Percentiles rank a stretch among this genome's conserved stretches.
These are phyloP conservation scores for Glebionis coronaria DNA, from an alignment of 129 eudicot species.

Conservation along the genomic window DNA sequence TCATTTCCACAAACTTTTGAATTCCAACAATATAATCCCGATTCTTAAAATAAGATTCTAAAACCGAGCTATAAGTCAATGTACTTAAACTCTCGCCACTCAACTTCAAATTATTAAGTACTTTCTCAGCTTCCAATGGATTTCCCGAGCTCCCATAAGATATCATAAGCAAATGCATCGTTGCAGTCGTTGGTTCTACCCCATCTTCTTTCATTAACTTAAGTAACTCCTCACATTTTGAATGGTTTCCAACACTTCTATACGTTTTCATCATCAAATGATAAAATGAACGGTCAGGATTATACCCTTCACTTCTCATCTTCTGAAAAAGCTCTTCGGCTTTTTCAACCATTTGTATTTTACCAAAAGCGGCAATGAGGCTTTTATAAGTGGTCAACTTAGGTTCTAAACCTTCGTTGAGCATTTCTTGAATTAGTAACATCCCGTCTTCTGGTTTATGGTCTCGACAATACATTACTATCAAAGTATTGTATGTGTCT, in stretches of 20 bases:
- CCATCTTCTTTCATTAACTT: slow-evolving; percentile 60
- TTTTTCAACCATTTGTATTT: slow-evolving; percentile 58
- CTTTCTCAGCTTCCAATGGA: slow-evolving; percentile 85
- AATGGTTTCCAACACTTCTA: slow-evolving; percentile 55
- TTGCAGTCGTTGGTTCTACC: slow-evolving; percentile 65
- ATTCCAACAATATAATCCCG: slow-evolving; percentile 56
- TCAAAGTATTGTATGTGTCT: slow-evolving; percentile 74
- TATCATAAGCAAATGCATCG: slow-evolving; percentile 91
- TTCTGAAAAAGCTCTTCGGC: slow-evolving; percentile 75
- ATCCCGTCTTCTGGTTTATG: slow-evolving; percentile 76
- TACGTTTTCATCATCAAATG: slow-evolving; percentile 90
- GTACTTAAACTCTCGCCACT: slow-evolving; percentile 48
- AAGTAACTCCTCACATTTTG: slow-evolving; percentile 61
- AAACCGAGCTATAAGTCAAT: slow-evolving; percentile 69
- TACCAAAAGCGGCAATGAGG: slow-evolving; percentile 66
- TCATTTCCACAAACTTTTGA: slow-evolving; percentile 71
- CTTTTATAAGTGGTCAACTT: slow-evolving; percentile 72
- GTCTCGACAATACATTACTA: slow-evolving; percentile 83
- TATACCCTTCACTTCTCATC: slow-evolving; percentile 53
- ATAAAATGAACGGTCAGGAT: slow-evolving; percentile 72
- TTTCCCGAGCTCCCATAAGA: slow-evolving; percentile 82
- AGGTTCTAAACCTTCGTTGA: slow-evolving; percentile 54
- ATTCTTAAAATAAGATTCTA: slow-evolving; percentile 74
- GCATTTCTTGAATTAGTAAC: slow-evolving; percentile 63
- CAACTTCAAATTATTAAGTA: slow-evolving; percentile 52